These are phyloP conservation scores for Tetrahymena borealis DNA, from an alignment of 73 alveolate genomes.

Conservation along the genomic window DNA sequence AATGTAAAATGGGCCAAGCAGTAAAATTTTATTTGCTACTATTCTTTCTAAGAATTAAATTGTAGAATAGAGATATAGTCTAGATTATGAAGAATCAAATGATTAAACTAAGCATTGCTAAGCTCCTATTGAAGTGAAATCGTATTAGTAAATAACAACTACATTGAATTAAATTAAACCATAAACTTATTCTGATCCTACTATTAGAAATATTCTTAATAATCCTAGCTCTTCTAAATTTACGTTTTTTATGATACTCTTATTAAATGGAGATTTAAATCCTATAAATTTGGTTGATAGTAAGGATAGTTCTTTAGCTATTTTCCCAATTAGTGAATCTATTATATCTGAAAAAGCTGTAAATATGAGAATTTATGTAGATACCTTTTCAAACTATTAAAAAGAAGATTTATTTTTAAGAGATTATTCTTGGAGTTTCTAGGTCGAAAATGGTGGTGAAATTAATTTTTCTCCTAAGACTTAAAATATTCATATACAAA, in stretches of 20 bases:
- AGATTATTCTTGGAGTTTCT: background rate
- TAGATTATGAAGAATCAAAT: background rate
- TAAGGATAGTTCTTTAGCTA: background rate
- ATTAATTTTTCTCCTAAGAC: background rate
- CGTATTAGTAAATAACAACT: background rate
- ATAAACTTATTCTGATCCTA: background rate
- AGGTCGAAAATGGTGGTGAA: background rate
- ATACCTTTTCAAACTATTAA: background rate
- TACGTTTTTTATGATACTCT: background rate
- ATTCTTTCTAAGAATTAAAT: background rate
- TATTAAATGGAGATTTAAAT: background rate
- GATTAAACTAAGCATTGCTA: background rate
- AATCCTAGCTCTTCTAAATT: background rate
- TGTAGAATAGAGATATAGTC: background rate
- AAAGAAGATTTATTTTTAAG: background rate
- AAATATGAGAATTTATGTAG: background rate
- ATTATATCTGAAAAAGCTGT: background rate
- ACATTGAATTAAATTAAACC: background rate
- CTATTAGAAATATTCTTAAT: background rate
- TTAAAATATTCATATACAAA: background rate
- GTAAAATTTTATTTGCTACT: background rate
- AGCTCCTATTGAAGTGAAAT: background rate
- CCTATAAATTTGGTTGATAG: background rate
- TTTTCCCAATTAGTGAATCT: background rate
- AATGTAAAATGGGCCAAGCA: background rate